These are phyloP conservation scores for Elaeagnus macrophylla DNA, from an alignment of 306 rosid genomes.

Conservation along the genomic window DNA sequence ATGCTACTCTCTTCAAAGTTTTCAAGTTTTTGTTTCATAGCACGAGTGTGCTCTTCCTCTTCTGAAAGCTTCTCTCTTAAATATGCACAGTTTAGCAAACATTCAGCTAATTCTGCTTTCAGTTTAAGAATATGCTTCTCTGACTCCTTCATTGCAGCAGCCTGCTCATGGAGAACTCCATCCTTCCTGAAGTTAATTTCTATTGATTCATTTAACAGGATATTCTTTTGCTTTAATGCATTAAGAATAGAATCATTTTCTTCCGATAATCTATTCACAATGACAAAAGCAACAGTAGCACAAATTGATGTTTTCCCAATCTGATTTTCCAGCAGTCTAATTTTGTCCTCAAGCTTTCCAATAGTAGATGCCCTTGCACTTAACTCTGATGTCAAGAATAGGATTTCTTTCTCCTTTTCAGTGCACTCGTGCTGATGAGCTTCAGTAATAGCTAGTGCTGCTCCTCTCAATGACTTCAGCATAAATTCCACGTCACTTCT, in stretches of 20 bases:
- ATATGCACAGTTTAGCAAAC: conserved; percentile 37
- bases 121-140: conserved; percentile 28
- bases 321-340: conserved; percentile 45
- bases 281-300: conserved; percentile 63
- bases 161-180: conserved; percentile 43
- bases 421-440: conserved; percentile 65
- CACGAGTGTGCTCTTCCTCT: conserved; percentile 43
- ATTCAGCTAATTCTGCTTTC: conserved; percentile 29
- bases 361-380: conserved; percentile 31
- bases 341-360: conserved; percentile 37
- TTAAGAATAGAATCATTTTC: conserved; percentile 35
- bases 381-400: conserved; percentile 41
- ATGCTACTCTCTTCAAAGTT: conserved; percentile 47
- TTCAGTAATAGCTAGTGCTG: conserved; percentile 69
- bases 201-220: conserved; percentile 38
- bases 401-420: conserved; percentile 54
- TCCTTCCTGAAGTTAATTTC: conserved; percentile 45
- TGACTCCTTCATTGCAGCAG: conserved; percentile 40
- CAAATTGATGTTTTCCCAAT: conserved; percentile 49
- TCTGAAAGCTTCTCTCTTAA: conserved; percentile 46
- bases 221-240: conserved; percentile 38
- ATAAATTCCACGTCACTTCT: conserved; percentile 69
- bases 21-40: conserved; percentile 51
- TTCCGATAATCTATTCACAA: conserved; percentile 73
- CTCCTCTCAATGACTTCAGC: conserved; percentile 87